Evolutionary conservation across 1,139 yeast species (phyloP).

Genomic region (Suhomyces bribrorum): DNA sequence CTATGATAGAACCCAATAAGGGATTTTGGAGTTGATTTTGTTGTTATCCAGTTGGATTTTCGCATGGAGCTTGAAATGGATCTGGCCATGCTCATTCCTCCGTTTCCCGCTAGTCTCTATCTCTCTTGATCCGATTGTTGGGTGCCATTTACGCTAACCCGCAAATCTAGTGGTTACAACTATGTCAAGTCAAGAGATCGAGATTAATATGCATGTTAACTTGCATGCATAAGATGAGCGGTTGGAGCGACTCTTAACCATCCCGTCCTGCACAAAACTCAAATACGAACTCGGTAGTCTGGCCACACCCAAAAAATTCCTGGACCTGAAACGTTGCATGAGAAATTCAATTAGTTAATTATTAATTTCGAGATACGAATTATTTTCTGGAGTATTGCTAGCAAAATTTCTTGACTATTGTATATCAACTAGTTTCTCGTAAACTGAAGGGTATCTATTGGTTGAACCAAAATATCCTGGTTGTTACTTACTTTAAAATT

Average conservation of each 20-base stretch:
- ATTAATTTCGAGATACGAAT: slow-evolving; percentile 1
- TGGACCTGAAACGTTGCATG: slow-evolving; percentile 6
- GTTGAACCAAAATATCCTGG: too few species aligned
- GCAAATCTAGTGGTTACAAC: slow-evolving; percentile 7
- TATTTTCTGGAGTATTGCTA: background rate
- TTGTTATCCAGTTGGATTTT: too few species aligned
- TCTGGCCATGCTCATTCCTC: too few species aligned
- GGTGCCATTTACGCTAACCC: slow-evolving; percentile 8
- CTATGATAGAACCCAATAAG: too few species aligned
- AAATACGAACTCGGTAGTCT: slow-evolving; percentile 5
- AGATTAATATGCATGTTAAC: slow-evolving; percentile 11
- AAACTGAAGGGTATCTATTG: too few species aligned
- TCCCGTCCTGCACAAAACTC: background rate
- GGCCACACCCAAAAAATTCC: background rate
- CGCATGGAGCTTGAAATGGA: too few species aligned
- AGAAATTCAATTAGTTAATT: background rate
- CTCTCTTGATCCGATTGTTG: too few species aligned
- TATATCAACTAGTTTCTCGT: background rate
- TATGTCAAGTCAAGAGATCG: slow-evolving; percentile 15
- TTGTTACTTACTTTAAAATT: too few species aligned
- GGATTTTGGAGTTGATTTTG: too few species aligned
- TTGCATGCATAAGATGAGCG: slow-evolving; percentile 7
- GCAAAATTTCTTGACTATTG: background rate
- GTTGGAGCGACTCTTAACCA: slow-evolving; percentile 1
- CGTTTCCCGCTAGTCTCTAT: too few species aligned